Evolutionary conservation across 2,329 filamentous ascomycete genomes (phyloP), one percentile per base, ranked within the genome.

Genomic region (Aureobasidium sp.): DNA sequence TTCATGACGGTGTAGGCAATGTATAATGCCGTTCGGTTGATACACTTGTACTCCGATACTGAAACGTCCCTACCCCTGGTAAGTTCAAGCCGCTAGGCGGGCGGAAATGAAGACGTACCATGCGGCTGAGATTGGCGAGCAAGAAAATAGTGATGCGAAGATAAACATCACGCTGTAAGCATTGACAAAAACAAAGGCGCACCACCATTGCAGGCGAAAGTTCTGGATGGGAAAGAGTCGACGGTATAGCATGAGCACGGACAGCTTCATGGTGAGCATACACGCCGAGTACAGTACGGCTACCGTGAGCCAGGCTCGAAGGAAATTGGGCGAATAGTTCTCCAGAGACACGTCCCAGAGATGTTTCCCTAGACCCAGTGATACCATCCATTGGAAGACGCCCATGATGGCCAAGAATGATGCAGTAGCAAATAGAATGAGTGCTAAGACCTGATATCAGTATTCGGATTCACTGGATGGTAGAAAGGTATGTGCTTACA

Each of bases 221-320:
- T 45, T 53, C 9, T 53, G 42, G 4, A 62, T 46, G 17, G 53
- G 53, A n/a, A 62, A 62, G 19, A 62, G 45, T 27, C 60, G 60
- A 13, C 45, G 53, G 8, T 59, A 62, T 1, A 62, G 46, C 38
- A 62, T 49, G 29, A 62, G 55, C 3, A 62, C 42, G 4, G 60
- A 62, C 13, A 62, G n/a, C 43, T 60, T 62, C 33, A 59, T 53
- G 61, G 78, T 68, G 1, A 60, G 40, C 58, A 60, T 60, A 17
- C 49, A 54, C 13, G 40, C 47, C 10, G 43, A 38, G 40, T 60
- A 60, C 0, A 60, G 33, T 19, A 60, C 40, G 17, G 58, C 50
- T 11, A 21, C 47, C 15, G 42, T 38, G 3, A 54, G 35, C 49
- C 50, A 60, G 11, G 42, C 50, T 10, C 35, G 47, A 29, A 60